These are phyloP conservation scores for Ehretia macrophylla DNA, from an alignment of 257 asterid genomes.

Conservation along the genomic window DNA sequence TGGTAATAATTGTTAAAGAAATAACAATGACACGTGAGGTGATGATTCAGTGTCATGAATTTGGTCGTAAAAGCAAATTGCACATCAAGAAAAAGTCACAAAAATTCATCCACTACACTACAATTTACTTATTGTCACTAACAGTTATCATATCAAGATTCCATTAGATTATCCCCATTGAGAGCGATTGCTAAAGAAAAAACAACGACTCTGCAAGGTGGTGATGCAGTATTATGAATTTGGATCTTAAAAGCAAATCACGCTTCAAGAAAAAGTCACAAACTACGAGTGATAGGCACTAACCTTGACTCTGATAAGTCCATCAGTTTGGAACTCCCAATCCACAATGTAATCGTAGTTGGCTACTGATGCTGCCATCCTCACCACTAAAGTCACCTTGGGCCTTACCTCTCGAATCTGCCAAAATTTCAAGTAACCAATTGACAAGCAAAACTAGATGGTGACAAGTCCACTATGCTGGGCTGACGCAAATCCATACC, in stretches of 20 bases:
- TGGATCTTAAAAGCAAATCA: too few relatives aligned
- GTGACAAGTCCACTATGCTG: background rate
- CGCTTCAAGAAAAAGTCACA: background rate
- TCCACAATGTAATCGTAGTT: conserved; percentile 92
- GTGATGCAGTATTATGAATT: background rate
- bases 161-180: background rate
- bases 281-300: conserved; percentile 4
- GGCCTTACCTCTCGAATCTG: conserved; percentile 93
- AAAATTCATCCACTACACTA: background rate
- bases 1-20: conserved; percentile 17
- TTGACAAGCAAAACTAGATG: background rate
- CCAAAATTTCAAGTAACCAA: conserved; percentile 3
- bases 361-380: conserved; percentile 97
- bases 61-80: background rate
- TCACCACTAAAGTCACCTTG: conserved; percentile 84
- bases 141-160: too few relatives aligned
- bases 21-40: background rate
- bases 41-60: background rate
- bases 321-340: conserved; percentile 97
- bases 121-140: background rate
- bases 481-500: too few relatives aligned
- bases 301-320: conserved; percentile 76
- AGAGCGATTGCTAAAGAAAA: conserved; percentile 17
- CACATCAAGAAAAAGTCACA: background rate
- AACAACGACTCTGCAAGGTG: background rate